Evolutionary conservation across 805 yeast genomes (phyloP).

Genomic region (Candida wancherniae): DNA sequence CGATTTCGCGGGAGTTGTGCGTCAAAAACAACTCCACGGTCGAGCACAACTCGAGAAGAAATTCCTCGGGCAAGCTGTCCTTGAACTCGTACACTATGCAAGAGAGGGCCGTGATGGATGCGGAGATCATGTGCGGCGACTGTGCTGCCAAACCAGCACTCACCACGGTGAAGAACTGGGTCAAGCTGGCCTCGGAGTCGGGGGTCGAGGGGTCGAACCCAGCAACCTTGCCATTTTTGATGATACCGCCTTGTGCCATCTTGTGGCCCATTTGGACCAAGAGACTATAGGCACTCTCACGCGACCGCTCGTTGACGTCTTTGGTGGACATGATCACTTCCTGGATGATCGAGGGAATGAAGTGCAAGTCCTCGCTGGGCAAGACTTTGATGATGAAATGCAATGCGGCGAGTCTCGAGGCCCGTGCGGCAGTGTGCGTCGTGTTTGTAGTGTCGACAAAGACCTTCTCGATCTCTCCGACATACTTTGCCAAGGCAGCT

Average conservation of each 20-base stretch:
- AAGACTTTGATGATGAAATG: slow-evolving; percentile 53
- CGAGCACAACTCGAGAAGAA: slow-evolving; percentile 69
- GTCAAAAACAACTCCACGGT: slow-evolving; percentile 88
- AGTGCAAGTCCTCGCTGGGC: slow-evolving; percentile 62
- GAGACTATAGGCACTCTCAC: slow-evolving; percentile 72
- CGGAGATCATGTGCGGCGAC: slow-evolving; percentile 93
- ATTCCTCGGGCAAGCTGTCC: slow-evolving; percentile 52
- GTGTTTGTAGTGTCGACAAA: slow-evolving; percentile 53
- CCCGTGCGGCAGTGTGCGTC: slow-evolving; percentile 70
- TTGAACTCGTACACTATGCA: slow-evolving; percentile 85
- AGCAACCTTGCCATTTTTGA: slow-evolving; percentile 61
- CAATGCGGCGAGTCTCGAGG: slow-evolving; percentile 71
- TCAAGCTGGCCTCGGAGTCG: slow-evolving; percentile 61
- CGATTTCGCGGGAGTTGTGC: slow-evolving; percentile 88
- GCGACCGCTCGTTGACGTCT: slow-evolving; percentile 86
- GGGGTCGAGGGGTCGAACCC: slow-evolving; percentile 61
- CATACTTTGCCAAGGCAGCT: slow-evolving; percentile 46
- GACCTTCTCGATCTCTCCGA: slow-evolving; percentile 55
- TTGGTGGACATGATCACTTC: slow-evolving; percentile 89
- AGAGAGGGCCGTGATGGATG: slow-evolving; percentile 82
- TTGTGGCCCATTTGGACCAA: slow-evolving; percentile 75
- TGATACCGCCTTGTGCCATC: slow-evolving; percentile 65
- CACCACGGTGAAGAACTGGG: slow-evolving; percentile 87
- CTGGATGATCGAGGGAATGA: slow-evolving; percentile 77
- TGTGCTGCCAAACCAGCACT: slow-evolving; percentile 95